Conservation (phyloP, 73 alveolate genomes). For the Paramecium sonneborni region DNA sequence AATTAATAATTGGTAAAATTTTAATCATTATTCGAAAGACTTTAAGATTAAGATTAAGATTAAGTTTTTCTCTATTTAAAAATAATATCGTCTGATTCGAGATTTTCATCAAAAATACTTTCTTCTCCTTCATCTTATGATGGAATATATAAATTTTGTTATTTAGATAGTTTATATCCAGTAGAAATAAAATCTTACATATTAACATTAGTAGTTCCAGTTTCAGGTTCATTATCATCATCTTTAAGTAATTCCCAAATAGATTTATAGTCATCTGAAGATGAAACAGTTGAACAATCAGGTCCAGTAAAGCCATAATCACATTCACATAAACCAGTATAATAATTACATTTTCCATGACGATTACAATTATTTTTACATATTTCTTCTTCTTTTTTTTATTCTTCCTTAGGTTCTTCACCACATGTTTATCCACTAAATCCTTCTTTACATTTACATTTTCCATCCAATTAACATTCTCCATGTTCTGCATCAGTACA, state of each 20-base stretch:
- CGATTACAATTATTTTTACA: slow-evolving; percentile 34
- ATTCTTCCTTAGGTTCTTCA: not conserved
- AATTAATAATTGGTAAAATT: not conserved
- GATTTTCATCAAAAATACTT: not conserved
- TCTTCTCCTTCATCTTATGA: not conserved
- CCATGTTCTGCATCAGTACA: slow-evolving; percentile 64
- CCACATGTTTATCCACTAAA: slow-evolving; percentile 57
- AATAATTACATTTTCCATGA: slow-evolving; percentile 10
- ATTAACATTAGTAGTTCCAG: not conserved
- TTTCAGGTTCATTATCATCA: slow-evolving; percentile 27
- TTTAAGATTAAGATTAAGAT: no score
- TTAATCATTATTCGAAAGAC: not conserved
- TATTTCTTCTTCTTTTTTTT: not conserved
- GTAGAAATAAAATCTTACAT: not conserved
- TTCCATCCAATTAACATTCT: slow-evolving; percentile 44
- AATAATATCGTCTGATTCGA: not conserved
- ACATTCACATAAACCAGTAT: not conserved
- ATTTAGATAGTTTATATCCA: not conserved
- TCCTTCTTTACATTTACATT: slow-evolving; percentile 55
- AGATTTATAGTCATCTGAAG: not conserved
- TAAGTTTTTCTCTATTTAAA: not conserved
- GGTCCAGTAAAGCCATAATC: slow-evolving; percentile 41
- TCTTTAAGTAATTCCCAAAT: slow-evolving; percentile 14
- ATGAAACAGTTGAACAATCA: not conserved
- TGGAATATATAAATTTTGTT: not conserved